phyloP scores from a whole-genome alignment of 2,329 filamentous ascomycete species.

The Cordyceps cicadae region DNA sequence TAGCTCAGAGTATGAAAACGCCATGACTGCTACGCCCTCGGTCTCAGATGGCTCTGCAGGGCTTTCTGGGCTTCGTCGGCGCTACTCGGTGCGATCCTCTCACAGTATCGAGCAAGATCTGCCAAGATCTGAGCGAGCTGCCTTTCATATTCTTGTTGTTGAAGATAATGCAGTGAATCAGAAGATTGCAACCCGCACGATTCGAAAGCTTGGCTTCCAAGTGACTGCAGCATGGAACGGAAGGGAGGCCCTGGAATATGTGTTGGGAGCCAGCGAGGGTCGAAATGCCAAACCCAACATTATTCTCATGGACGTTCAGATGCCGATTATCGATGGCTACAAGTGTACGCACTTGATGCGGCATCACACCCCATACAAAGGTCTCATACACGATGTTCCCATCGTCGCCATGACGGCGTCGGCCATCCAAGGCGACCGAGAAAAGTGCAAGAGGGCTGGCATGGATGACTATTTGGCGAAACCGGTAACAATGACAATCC shows the following conservation, averaged over 20 bases:
- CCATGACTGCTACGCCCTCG: slow-evolving; percentile 31
- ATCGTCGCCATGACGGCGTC: slow-evolving; percentile 79
- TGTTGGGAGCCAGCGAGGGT: slow-evolving; percentile 45
- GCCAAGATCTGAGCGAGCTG: slow-evolving; percentile 48
- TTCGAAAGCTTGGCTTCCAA: slow-evolving; percentile 63
- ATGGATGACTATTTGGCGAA: slow-evolving; percentile 74
- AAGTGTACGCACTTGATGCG: slow-evolving; percentile 66
- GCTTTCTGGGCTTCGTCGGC: slow-evolving; percentile 21
- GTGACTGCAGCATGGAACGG: slow-evolving; percentile 70
- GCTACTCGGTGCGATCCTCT: slow-evolving; percentile 26
- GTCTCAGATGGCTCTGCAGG: slow-evolving; percentile 20
- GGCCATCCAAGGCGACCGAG: slow-evolving; percentile 66
- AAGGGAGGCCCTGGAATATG: slow-evolving; percentile 68
- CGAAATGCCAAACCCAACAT: slow-evolving; percentile 56
- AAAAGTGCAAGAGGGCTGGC: slow-evolving; percentile 64
- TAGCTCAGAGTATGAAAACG: slow-evolving; percentile 53
- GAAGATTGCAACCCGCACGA: slow-evolving; percentile 68
- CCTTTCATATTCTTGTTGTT: slow-evolving; percentile 65
- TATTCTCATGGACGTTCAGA: slow-evolving; percentile 72
- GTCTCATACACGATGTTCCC: slow-evolving; percentile 52
- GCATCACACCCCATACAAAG: slow-evolving; percentile 57
- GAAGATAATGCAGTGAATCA: slow-evolving; percentile 74
- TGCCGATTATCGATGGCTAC: slow-evolving; percentile 72
- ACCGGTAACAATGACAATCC: slow-evolving; percentile 58
- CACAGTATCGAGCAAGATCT: slow-evolving; percentile 39